These are phyloP conservation scores for Calocera viscosa DNA, from an alignment of 768 basidiomycete species.

Conservation along the genomic window DNA sequence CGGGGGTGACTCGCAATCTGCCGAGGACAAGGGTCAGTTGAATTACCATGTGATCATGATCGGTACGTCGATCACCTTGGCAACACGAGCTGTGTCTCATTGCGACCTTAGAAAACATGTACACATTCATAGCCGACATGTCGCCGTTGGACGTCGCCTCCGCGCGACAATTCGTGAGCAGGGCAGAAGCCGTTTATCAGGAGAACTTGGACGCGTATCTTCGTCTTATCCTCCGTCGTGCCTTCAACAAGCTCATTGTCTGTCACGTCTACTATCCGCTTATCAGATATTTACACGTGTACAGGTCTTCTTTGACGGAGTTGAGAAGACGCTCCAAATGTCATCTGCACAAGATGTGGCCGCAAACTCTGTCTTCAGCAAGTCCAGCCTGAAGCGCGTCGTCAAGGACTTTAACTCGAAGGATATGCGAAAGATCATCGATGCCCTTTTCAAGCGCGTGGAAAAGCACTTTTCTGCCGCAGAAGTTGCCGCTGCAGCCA, in stretches of 20 bases:
- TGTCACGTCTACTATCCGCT: conserved; percentile 22
- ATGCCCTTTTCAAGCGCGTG: conserved; percentile 75
- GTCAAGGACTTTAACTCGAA: conserved; percentile 76
- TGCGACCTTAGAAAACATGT: conserved; percentile 73
- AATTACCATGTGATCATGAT: conserved; percentile 94
- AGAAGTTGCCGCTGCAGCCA: conserved; percentile 40
- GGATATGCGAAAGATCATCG: conserved; percentile 80
- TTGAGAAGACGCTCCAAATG: conserved; percentile 75
- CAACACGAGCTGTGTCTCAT: conserved; percentile 7
- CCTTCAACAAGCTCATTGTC: conserved; percentile 78
- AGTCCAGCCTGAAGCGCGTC: conserved; percentile 66
- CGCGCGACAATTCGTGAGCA: conserved; percentile 47
- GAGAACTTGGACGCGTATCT: conserved; percentile 82
- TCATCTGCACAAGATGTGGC: conserved; percentile 66
- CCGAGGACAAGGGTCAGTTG: conserved; percentile 90
- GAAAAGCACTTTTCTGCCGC: conserved; percentile 92
- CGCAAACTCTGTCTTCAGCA: conserved; percentile 61
- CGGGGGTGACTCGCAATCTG: conserved; percentile 45
- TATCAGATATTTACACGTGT: neutral
- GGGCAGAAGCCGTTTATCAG: conserved; percentile 73
- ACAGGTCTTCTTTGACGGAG: conserved; percentile 89
- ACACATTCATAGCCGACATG: conserved; percentile 77
- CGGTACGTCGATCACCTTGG: conserved; percentile 41
- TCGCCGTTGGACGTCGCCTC: conserved; percentile 55
- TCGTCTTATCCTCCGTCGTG: conserved; percentile 71